Conservation (phyloP, 1,284 basidiomycete genomes). For the Sporisorium scitamineum region DNA sequence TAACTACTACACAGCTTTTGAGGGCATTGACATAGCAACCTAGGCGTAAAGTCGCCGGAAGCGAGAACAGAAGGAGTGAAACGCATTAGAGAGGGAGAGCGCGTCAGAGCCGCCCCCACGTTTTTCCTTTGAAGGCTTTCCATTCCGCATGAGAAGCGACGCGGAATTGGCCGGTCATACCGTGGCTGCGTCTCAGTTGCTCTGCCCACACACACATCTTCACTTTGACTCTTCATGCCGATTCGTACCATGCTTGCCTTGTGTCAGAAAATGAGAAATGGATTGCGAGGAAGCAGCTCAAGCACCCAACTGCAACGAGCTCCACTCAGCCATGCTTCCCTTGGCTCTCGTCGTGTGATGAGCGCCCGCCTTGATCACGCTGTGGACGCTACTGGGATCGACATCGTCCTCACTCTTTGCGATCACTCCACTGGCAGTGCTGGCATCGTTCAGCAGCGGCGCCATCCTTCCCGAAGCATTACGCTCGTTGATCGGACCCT, state of each 20-base stretch:
- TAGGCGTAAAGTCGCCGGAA: too few species aligned
- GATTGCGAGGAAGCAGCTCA: constrained; percentile 10
- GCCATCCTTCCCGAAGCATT: constrained; percentile 50
- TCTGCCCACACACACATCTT: background rate
- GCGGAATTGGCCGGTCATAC: background rate
- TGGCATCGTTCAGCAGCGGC: constrained; percentile 39
- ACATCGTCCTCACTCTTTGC: constrained; percentile 18
- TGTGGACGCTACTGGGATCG: constrained; percentile 22
- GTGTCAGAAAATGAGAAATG: background rate
- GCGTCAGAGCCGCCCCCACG: constrained; percentile 30
- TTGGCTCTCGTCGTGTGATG: constrained; percentile 40
- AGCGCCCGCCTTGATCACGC: constrained; percentile 8
- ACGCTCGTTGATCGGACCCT: constrained; percentile 36
- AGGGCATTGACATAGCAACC: too few species aligned
- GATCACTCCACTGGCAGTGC: constrained; percentile 32
- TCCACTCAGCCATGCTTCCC: constrained; percentile 61
- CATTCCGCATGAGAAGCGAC: too few species aligned
- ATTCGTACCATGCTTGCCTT: background rate
- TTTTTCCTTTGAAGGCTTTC: background rate
- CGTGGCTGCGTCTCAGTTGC: background rate
- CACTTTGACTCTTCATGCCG: background rate
- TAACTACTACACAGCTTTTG: too few species aligned
- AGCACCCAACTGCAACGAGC: constrained; percentile 51
- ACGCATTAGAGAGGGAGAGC: constrained; percentile 1
- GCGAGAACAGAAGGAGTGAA: background rate